These are phyloP conservation scores for Amanita inopinata DNA, from an alignment of 768 basidiomycete genomes.

Conservation along the genomic window DNA sequence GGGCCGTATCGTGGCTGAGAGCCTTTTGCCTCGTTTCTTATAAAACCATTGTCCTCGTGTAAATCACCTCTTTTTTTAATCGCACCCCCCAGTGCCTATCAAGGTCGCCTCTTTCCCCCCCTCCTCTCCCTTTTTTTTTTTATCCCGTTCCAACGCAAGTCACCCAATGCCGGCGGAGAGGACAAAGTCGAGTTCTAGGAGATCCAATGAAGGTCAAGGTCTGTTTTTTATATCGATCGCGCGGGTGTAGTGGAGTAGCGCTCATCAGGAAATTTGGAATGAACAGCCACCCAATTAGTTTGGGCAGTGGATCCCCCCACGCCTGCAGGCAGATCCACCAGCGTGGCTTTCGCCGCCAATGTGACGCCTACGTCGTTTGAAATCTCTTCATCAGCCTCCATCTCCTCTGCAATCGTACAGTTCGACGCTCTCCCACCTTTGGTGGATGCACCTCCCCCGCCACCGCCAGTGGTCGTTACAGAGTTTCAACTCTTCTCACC, in stretches of 20 bases:
- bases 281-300: constrained; percentile 9
- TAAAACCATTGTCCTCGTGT: constrained; percentile 9
- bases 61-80: constrained; percentile 6
- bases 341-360: constrained; percentile 47
- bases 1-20: constrained; percentile 9
- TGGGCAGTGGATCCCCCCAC: constrained; percentile 9
- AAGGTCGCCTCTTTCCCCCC: constrained; percentile 3
- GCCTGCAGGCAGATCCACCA: not conserved
- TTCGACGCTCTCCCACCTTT: constrained; percentile 30
- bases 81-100: too few species aligned
- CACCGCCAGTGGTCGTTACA: too few species aligned
- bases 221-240: not conserved
- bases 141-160: not conserved
- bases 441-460: constrained; percentile 23
- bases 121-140: not conserved
- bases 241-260: not conserved
- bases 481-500: constrained; percentile 47
- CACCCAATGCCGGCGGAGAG: constrained; percentile 9
- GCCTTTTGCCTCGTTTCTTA: constrained; percentile 4
- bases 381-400: not conserved
- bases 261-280: constrained; percentile 2
- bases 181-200: constrained; percentile 6
- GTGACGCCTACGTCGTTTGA: constrained; percentile 50
- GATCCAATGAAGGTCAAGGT: constrained; percentile 5
- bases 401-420: not conserved